Evolutionary conservation across 1,139 yeast species (phyloP), one percentile per base, ranked within the genome.

Genomic region (Nakaseomyces delphensis): DNA sequence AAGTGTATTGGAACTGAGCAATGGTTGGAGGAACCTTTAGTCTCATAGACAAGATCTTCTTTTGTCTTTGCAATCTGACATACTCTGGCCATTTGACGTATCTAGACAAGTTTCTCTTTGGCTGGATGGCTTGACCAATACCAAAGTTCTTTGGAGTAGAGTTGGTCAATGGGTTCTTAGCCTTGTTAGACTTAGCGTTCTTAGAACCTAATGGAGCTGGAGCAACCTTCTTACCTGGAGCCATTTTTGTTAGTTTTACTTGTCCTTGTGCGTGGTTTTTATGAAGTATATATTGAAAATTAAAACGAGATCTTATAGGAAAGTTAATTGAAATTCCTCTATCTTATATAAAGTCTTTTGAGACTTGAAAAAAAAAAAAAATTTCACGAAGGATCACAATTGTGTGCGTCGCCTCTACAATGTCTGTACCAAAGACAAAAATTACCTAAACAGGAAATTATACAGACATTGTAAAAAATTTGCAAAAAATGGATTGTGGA

Each of bases 51-150:
- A 89, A 78, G 66, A 89, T 83, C 78, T 89, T 89, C 84, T 81
- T 89, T 77, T 91, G 97, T 79, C 97, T 86, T 75, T 85, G 95
- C 60, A 83, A 76, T 76, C 95, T 86, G 60, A 89, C 94, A 70
- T 87, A 87, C 73, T 83, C 93, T 68, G 97, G 97, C 96, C 97
- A 89, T 74, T 83, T 89, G 66, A 89, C 96, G 69, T 83, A 87
- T 73, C 96, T 85, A 55, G 93, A 74, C 66, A 89, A 79, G 84
- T 89, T 83, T 75, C 93, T 82, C 78, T 82, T 85, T 74, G 96
- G 96, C 72, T 89, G 96, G 59, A 87, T 65, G 56, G 79, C 73
- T 76, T 86, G 96, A 65, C 98, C 98, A 64, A 91, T 82, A 73
- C 97, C 97, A 65, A 83, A 89, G 77, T 79, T 83, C 74, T 83